Conservation (phyloP, 2,329 filamentous ascomycete genomes). For the Juglanconis sp. region DNA sequence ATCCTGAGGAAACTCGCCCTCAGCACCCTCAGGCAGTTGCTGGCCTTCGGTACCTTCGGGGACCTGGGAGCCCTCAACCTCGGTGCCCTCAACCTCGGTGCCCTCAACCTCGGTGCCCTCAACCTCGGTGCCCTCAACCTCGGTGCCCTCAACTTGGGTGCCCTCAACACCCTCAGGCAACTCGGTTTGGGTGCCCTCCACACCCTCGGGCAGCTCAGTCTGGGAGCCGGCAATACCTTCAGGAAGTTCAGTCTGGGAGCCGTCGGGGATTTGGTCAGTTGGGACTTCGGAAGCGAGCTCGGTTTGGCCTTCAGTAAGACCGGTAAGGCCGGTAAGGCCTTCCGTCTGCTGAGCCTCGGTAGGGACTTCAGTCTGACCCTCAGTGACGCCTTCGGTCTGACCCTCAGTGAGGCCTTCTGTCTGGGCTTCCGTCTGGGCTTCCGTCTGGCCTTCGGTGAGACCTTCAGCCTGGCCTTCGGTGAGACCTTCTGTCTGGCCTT, state of each 20-base stretch:
- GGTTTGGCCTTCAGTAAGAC: background rate
- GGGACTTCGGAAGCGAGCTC: background rate
- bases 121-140: slow-evolving; percentile 2
- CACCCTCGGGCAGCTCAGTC: slow-evolving; percentile 1
- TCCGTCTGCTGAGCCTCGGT: too few relatives aligned
- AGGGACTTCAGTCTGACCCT: background rate
- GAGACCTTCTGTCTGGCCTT: background rate
- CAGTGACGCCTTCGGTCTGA: background rate
- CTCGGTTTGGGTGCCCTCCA: background rate
- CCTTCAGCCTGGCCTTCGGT: background rate
- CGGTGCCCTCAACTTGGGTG: slow-evolving; percentile 1
- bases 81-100: slow-evolving; percentile 7
- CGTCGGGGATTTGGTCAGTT: too few relatives aligned
- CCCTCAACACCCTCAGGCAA: slow-evolving; percentile 9
- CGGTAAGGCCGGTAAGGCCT: too few relatives aligned
- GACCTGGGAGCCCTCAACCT: slow-evolving; percentile 7
- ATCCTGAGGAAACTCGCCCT: slow-evolving; percentile 22
- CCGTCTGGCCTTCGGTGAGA: background rate
- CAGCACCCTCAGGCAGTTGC: slow-evolving; percentile 12
- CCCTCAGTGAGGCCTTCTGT: background rate
- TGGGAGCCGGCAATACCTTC: background rate
- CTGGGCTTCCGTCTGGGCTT: too few relatives aligned
- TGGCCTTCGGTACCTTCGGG: slow-evolving; percentile 1
- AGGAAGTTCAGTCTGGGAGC: too few relatives aligned
- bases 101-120: slow-evolving; percentile 8